Conservation (phyloP, 805 yeast species). For the Kuraishia cidri region DNA sequence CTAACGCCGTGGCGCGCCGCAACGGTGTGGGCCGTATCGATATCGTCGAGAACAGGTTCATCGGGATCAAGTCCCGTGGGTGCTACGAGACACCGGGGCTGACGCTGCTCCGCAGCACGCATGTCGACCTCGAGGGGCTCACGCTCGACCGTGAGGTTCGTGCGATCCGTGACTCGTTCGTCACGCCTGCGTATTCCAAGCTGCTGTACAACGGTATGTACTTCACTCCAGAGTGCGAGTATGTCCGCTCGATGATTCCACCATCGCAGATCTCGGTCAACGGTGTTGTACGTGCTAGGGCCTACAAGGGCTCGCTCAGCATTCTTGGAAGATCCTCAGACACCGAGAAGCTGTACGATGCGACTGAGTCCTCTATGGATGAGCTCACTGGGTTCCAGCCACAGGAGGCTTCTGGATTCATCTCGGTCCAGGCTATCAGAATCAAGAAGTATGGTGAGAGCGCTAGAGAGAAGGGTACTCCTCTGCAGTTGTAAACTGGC, state of each 20-base stretch:
- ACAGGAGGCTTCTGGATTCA: conserved; percentile 94
- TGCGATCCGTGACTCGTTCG: conserved; percentile 92
- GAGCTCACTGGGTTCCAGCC: conserved; percentile 98
- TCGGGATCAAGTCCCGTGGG: conserved; percentile 98
- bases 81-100: conserved; percentile 99
- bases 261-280: conserved; percentile 95
- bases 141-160: conserved; percentile 97
- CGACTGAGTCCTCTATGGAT: conserved; percentile 98
- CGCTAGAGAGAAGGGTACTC: conserved; percentile 70
- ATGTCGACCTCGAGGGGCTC: conserved; percentile 94
- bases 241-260: conserved; percentile 83
- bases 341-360: conserved; percentile 95
- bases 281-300: conserved; percentile 90
- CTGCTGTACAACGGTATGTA: conserved; percentile 95
- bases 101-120: conserved; percentile 87
- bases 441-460: conserved; percentile 97
- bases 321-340: conserved; percentile 91
- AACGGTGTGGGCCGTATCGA: conserved; percentile 99
- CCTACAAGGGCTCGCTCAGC: conserved; percentile 81
- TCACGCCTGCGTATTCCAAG: conserved; percentile 85
- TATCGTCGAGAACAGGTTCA: conserved; percentile 97
- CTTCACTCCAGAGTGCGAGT: conserved; percentile 98
- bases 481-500: conserved; percentile 32
- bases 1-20: conserved; percentile 94
- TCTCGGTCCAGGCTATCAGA: conserved; percentile 96